Evolutionary conservation across 441 rosid genomes (phyloP), one percentile per base, ranked within the genome.

Genomic region (Biscutella laevigata): DNA sequence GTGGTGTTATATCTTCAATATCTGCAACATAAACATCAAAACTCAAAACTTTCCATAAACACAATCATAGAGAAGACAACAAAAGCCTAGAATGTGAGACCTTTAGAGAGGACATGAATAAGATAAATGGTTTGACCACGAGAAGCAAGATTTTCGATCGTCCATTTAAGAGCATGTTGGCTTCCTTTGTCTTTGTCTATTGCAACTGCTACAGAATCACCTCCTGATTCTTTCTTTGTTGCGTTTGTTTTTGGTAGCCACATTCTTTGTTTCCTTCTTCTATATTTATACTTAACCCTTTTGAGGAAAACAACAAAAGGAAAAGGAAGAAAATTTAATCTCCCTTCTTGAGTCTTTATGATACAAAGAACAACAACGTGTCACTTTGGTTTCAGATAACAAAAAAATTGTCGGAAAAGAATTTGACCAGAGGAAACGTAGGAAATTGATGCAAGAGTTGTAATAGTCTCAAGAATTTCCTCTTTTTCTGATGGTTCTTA

Each of bases 91-190:
- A 39, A 50, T 39, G 37, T 62, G 68, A 58, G 69, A 8, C n/a
- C n/a, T 46, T 44, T 63, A 39, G 68, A 57, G 46, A 52, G 3
- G 20, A 91, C 94, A 36, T 91, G 98, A 60, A 91, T 59, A 59
- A 91, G 89, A 66, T 78, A 15, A 9, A 83, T 69, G 11, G 77
- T 74, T 57, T 85, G 94, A 32, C 94, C 98, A 61, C 69, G 77
- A 7, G 53, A 34, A 43, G 81, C 33, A 53, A 86, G 73, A 72
- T 85, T 69, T 16, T 91, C 98, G 17, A 73, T 37, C 6, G 96
- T 79, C 95, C 94, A 91, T 82, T 74, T 85, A 5, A 91, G 65
- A 33, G 96, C 98, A 62, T 66, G 54, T 56, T 77, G 96, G 79
- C 96, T 85, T 29, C 69, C 74, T 62, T 76, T 83, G 48, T 91